Base-by-base conservation (phyloP, 2,329 filamentous ascomycete genomes). In the Dactylonectria macrodidyma region DNA sequence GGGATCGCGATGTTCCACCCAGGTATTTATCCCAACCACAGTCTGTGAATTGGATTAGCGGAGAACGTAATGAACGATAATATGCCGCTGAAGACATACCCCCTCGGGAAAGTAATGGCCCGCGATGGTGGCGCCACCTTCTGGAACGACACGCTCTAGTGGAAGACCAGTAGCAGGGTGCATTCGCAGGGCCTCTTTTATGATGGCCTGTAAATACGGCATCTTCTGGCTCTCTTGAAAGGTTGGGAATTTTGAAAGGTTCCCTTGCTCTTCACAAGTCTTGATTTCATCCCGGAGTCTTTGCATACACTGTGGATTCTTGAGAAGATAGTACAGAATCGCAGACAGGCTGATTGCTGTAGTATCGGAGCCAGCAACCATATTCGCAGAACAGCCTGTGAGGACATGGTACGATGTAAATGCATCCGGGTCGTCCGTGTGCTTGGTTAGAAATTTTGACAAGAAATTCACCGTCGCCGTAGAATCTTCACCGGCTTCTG, bases 281-380 rank as follows among this genome's bases (percentile, higher is more conserved):
- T 67, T 55, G 0, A 75, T 71, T 19, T 75, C 73, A 0, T 34
- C 33, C 1, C 60, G 56, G 0, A 75, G 26, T 7, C 34, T 72
- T 0, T 59, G 16, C 7, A 75, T 3, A 0, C 68, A 69, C 14
- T 6, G 4, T 0, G 73, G 71, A 1, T 65, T 64, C 26, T 66
- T 72, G 0, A 75, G 56, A 0, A 75, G 48, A 26, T 74, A 61
- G 36, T 75, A 74, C 4, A 75, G 9, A 19, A 73, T 62, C 2
- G 73, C 72, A 0, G 70, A 73, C 0, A 75, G 67, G 6, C 70
- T 72, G 14, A 75, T 75, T 0, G 73, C 73, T 0, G 73, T 75
- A 0, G 73, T 75, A 3, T 75, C 73, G 2, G 73, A 75, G 0
- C 73, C 73, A 0, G 73, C 73, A 0, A 74, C 70, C 70, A 75